Conservation (phyloP, 352 stramenopile genomes). For the Pythium aquatile region DNA sequence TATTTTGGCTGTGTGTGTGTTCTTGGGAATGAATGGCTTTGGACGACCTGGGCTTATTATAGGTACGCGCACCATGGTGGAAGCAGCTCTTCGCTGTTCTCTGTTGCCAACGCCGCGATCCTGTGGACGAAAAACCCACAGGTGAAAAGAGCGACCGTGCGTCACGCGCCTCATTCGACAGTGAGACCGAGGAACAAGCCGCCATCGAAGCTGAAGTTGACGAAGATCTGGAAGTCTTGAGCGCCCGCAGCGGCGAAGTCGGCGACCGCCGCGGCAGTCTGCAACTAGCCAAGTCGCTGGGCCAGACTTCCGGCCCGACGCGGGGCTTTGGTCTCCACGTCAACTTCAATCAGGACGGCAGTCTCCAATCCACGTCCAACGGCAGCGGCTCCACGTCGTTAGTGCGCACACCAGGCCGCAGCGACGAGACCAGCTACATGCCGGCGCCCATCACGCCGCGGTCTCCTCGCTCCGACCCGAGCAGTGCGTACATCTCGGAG, state of each 20-base stretch:
- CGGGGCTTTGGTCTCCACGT: conserved; percentile 68
- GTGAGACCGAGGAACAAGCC: conserved; percentile 62
- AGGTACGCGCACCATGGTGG: conserved; percentile 30
- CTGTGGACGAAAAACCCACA: conserved; percentile 28
- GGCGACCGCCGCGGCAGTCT: conserved; percentile 31
- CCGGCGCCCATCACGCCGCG: conserved; percentile 47
- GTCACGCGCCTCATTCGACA: conserved; percentile 56
- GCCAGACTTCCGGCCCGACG: conserved; percentile 26
- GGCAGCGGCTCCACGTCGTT: conserved; percentile 14
- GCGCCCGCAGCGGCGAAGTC: conserved; percentile 61
- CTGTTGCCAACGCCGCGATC: conserved; percentile 27
- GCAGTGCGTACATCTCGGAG: conserved; percentile 65
- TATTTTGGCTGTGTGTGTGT: conserved; percentile 6
- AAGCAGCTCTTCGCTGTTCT: conserved; percentile 26
- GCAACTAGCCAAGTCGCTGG: conserved; percentile 28
- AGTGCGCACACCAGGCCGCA: conserved; percentile 24
- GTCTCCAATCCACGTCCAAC: conserved; percentile 15
- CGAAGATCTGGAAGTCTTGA: conserved; percentile 76
- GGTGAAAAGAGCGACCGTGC: conserved; percentile 52
- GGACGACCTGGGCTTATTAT: not conserved
- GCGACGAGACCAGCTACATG: conserved; percentile 46
- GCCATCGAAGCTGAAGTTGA: conserved; percentile 78
- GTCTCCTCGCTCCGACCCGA: conserved; percentile 55
- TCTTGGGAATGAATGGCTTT: not conserved
- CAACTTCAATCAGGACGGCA: conserved; percentile 39